A percentile compares a stretch with the other conserved stretches of the same genome.
Conservation (phyloP, 2,329 filamentous ascomycete species). For the Neophaeococcomyces aloes region DNA sequence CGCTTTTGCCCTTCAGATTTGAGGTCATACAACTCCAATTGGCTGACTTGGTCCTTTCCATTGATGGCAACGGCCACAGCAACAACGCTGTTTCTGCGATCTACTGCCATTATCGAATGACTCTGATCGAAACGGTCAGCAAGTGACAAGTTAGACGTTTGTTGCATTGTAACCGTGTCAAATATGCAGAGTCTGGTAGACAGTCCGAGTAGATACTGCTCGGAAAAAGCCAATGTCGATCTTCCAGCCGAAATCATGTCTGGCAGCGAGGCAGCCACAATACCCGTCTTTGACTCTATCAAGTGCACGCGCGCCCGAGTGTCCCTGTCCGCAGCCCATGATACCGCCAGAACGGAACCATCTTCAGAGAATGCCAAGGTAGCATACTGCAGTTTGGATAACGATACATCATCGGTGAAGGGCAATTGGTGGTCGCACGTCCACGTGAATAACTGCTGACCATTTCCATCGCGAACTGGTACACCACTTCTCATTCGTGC, state of each 20-base stretch:
- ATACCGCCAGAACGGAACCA: constrained; percentile 62
- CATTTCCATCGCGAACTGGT: constrained; percentile 36
- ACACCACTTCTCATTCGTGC: constrained; percentile 55
- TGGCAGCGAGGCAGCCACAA: constrained; percentile 55
- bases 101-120: constrained; percentile 10
- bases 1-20: neutral
- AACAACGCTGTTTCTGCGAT: constrained; percentile 13
- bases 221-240: constrained; percentile 59
- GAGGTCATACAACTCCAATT: neutral
- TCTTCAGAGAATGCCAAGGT: constrained; percentile 71
- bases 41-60: neutral
- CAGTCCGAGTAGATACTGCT: constrained; percentile 63
- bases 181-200: constrained; percentile 67
- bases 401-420: constrained; percentile 27
- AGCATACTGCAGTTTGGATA: constrained; percentile 38
- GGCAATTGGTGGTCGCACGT: constrained; percentile 32
- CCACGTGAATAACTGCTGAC: constrained; percentile 62
- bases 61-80: constrained; percentile 14
- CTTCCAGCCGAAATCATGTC: constrained; percentile 57
- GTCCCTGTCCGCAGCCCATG: constrained; percentile 35
- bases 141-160: neutral
- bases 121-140: constrained; percentile 4
- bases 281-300: constrained; percentile 61
- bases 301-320: constrained; percentile 53
- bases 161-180: constrained; percentile 54